phyloP scores from a whole-genome alignment of 2,329 filamentous ascomycete species.

The Aspergillus terreus region DNA sequence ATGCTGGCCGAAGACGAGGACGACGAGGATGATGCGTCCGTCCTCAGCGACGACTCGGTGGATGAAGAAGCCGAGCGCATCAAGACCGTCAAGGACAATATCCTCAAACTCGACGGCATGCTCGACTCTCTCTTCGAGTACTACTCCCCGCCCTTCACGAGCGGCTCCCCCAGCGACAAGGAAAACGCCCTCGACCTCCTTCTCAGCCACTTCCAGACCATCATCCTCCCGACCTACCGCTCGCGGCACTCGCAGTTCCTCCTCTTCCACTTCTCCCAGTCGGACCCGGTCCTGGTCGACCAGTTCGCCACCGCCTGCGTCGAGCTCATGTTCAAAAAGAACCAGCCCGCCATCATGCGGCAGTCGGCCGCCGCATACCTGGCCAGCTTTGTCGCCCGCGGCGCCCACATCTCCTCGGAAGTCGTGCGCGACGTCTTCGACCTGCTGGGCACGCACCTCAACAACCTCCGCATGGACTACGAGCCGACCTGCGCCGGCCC shows the following conservation, averaged over 20 bases:
- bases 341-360: constrained; percentile 66
- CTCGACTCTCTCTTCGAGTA: constrained; percentile 83
- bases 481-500: constrained; percentile 75
- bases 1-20: constrained; percentile 40
- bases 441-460: constrained; percentile 72
- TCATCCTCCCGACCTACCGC: constrained; percentile 85
- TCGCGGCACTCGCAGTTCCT: constrained; percentile 94
- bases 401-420: constrained; percentile 71
- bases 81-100: constrained; percentile 73
- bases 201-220: constrained; percentile 78
- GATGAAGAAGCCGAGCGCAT: constrained; percentile 45
- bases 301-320: constrained; percentile 77
- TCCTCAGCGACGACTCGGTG: constrained; percentile 59
- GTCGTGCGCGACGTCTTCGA: constrained; percentile 80
- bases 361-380: constrained; percentile 89
- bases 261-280: constrained; percentile 91
- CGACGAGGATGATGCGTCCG: constrained; percentile 65
- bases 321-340: constrained; percentile 66
- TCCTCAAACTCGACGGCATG: constrained; percentile 87
- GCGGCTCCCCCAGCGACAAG: constrained; percentile 65
- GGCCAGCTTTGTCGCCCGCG: constrained; percentile 88
- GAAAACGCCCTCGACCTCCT: constrained; percentile 74
- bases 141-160: constrained; percentile 69
- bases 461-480: constrained; percentile 68
- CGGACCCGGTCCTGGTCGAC: constrained; percentile 71